Percentiles rank a stretch among this genome's conserved stretches.
Evolutionary conservation across 176 grass and related monocot species (phyloP).

Genomic region (Hordeum marinum): DNA sequence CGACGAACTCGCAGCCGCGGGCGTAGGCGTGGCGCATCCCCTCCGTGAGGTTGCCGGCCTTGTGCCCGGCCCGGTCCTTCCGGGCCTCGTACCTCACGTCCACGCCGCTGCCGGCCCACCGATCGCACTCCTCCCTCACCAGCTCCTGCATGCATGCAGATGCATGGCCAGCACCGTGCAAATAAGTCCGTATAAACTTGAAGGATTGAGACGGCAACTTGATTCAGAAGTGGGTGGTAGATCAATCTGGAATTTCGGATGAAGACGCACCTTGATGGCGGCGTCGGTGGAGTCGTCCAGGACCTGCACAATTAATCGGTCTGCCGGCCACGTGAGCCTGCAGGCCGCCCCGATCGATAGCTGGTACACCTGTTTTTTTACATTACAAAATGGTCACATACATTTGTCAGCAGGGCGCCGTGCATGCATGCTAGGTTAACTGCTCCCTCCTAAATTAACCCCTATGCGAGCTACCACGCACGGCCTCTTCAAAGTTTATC

Average conservation of each 20-base stretch:
- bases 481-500: not conserved
- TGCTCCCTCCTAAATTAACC: not conserved
- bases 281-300: slow-evolving; percentile 78
- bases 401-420: not conserved
- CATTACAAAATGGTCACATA: not conserved
- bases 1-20: slow-evolving; percentile 54
- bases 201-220: not conserved
- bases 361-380: slow-evolving; percentile 58
- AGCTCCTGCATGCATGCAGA: slow-evolving; percentile 35
- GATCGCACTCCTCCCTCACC: slow-evolving; percentile 59
- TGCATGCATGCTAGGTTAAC: not conserved
- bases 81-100: slow-evolving; percentile 62
- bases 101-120: slow-evolving; percentile 48
- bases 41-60: slow-evolving; percentile 70
- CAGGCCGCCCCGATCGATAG: slow-evolving; percentile 77
- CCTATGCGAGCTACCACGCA: not conserved
- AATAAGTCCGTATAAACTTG: too few relatives aligned
- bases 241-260: too few relatives aligned
- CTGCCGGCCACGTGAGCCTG: slow-evolving; percentile 64
- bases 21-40: slow-evolving; percentile 67
- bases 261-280: slow-evolving; percentile 52
- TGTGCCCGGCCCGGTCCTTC: slow-evolving; percentile 57
- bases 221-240: not conserved
- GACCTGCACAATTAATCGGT: slow-evolving; percentile 70
- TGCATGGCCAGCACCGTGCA: too few relatives aligned